A percentile compares a stretch with the other conserved stretches of the same genome.
Evolutionary conservation across 2,329 filamentous ascomycete genomes (phyloP).

Genomic region (Claviceps sp.): DNA sequence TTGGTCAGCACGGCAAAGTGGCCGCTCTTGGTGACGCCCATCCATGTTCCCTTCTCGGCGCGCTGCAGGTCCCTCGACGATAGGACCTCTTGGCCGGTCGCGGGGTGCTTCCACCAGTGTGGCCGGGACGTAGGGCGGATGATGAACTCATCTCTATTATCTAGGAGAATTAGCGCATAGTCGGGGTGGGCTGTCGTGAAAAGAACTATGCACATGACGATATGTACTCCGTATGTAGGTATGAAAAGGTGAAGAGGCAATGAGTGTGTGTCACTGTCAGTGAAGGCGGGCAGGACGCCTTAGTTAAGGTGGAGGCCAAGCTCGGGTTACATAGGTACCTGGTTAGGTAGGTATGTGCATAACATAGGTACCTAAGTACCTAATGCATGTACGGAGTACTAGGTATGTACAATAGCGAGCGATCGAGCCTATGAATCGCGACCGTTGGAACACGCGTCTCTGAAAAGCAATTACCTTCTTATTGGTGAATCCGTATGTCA

Average conservation of each 20-base stretch:
- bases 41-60: slow-evolving; percentile 50
- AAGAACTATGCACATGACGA: slow-evolving; percentile 61
- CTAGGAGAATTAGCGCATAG: slow-evolving; percentile 61
- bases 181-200: slow-evolving; percentile 62
- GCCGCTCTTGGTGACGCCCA: slow-evolving; percentile 47
- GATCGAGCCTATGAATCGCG: no score
- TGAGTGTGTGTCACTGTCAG: neutral
- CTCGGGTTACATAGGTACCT: no score
- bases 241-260: neutral
- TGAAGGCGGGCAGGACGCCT: no score
- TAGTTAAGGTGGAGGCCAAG: no score
- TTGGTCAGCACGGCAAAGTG: slow-evolving; percentile 53
- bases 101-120: slow-evolving; percentile 45
- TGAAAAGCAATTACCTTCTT: no score
- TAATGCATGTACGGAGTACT: no score
- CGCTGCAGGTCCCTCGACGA: slow-evolving; percentile 50
- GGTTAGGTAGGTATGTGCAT: no score
- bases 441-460: no score
- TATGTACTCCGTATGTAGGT: neutral
- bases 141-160: slow-evolving; percentile 67
- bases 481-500: no score
- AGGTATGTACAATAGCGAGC: no score
- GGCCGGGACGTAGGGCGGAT: slow-evolving; percentile 49
- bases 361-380: no score
- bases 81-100: slow-evolving; percentile 33